Conservation (phyloP, 2,329 filamentous ascomycete genomes). For the Apiospora aurea region DNA sequence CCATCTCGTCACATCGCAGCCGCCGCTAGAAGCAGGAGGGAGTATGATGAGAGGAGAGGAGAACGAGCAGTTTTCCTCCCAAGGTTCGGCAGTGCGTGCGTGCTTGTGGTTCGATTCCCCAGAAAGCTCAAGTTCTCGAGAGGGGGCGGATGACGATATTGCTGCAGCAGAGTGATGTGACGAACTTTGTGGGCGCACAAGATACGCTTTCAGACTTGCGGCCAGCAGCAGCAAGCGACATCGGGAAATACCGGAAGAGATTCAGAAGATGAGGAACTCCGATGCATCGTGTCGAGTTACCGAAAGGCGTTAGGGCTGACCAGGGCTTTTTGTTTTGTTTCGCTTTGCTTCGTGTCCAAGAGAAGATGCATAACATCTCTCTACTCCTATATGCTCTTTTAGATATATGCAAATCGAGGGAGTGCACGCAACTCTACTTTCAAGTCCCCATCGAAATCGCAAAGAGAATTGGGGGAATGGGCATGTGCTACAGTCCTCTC, state of each 20-base stretch:
- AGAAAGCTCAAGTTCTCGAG: neutral
- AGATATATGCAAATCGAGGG: constrained; percentile 10
- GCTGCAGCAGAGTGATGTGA: constrained; percentile 11
- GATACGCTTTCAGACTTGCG: constrained; percentile 11
- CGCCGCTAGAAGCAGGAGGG: neutral
- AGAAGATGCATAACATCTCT: neutral
- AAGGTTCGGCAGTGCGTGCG: neutral
- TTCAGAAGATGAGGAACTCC: neutral
- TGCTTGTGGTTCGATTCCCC: neutral
- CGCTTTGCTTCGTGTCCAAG: neutral
- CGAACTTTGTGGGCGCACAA: constrained; percentile 16
- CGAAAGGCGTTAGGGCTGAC: constrained; percentile 15
- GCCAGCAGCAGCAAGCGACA: constrained; percentile 10
- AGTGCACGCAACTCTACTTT: neutral
- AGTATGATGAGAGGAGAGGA: neutral
- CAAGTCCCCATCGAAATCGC: neutral
- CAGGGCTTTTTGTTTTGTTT: neutral
- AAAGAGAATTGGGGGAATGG: neutral
- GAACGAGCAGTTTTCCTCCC: neutral
- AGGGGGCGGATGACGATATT: neutral
- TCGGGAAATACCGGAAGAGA: constrained; percentile 3
- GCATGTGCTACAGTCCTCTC: neutral
- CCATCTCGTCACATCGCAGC: neutral
- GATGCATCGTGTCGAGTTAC: constrained; percentile 12
- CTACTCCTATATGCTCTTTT: neutral